Base-by-base conservation (phyloP, 768 basidiomycete genomes). In the Tulasnella sp. region DNA sequence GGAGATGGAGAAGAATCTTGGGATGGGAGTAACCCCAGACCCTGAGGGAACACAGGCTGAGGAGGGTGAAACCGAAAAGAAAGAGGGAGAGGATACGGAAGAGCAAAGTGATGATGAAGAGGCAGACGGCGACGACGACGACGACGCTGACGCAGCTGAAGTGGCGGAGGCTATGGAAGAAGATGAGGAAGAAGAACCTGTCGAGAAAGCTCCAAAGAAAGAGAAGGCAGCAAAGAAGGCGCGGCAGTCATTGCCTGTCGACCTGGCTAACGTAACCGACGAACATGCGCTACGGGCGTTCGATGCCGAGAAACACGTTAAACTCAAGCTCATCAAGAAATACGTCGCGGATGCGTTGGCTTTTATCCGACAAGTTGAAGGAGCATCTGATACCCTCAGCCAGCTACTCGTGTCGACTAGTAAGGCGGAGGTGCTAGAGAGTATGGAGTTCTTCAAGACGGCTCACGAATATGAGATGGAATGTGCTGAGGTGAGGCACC, bases 381-480 rank as follows among this genome's bases (percentile, higher is more conserved):
- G 83, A 19, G 90, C 92, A 2, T 90, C 93, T 86, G 89, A 90
- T 5, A 87, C 86, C 0, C 86, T 97, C 67, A 88, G 87, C 72
- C 88, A 92, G 79, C 82, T 99, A 6, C 86, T 99, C 36, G 95
- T 94, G 1, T 94, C 93, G 70, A 98, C 87, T 73, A 91, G 88
- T 84, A 94, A 94, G 81, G 85, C 91, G 1, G 93, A 95, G 80
- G 93, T 93, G 0, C 84, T 93, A 73, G 93, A 94, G 81, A 86
- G 90, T 11, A 94, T 95, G 83, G 92, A 97, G 37, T 99, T 97
- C 82, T 98, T 96, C 88, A 87, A 90, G 68, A 87, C 91, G 7
- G 89, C 92, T 0, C 88, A 91, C 79, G 91, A 91, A 80, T 97
- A 96, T 81, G 86, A 93, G 79, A 88, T 99, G 71, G 86, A 89